Evolutionary conservation across 768 basidiomycete genomes (phyloP).

Genomic region (Agaricus sinodeliciosus): DNA sequence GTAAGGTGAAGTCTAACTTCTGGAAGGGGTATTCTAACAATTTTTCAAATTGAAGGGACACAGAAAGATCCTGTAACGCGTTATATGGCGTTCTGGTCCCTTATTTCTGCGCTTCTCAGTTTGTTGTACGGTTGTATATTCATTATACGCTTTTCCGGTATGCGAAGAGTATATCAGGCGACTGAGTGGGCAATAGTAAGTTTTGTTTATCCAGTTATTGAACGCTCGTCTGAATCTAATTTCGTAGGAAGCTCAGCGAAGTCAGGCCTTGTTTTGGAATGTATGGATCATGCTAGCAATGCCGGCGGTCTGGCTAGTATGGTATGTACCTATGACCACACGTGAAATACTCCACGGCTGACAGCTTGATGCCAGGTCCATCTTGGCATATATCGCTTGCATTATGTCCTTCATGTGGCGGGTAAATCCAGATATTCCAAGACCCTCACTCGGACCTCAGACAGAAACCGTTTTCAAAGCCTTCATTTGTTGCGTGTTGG

Average conservation of each 20-base stretch:
- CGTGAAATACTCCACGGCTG: background rate
- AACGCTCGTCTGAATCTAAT: background rate
- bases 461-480: slow-evolving; percentile 24
- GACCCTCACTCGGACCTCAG: background rate
- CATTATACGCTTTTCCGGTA: slow-evolving; percentile 55
- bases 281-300: slow-evolving; percentile 35
- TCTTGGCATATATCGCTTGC: slow-evolving; percentile 19
- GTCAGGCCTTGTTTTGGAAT: slow-evolving; percentile 38
- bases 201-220: background rate
- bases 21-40: slow-evolving; percentile 24
- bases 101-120: slow-evolving; percentile 53
- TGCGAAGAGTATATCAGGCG: slow-evolving; percentile 56
- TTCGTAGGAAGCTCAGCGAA: slow-evolving; percentile 41
- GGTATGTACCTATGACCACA: background rate
- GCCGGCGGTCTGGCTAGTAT: slow-evolving; percentile 12
- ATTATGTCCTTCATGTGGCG: slow-evolving; percentile 24
- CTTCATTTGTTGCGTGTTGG: slow-evolving; percentile 40
- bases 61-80: slow-evolving; percentile 44
- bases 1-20: background rate
- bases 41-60: slow-evolving; percentile 29
- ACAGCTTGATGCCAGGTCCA: slow-evolving; percentile 15
- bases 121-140: slow-evolving; percentile 55
- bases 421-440: background rate
- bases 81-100: slow-evolving; percentile 46
- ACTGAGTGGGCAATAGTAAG: slow-evolving; percentile 52